Evolutionary conservation across 2,329 filamentous ascomycete species (phyloP).

Genomic region (Neurospora sp.): DNA sequence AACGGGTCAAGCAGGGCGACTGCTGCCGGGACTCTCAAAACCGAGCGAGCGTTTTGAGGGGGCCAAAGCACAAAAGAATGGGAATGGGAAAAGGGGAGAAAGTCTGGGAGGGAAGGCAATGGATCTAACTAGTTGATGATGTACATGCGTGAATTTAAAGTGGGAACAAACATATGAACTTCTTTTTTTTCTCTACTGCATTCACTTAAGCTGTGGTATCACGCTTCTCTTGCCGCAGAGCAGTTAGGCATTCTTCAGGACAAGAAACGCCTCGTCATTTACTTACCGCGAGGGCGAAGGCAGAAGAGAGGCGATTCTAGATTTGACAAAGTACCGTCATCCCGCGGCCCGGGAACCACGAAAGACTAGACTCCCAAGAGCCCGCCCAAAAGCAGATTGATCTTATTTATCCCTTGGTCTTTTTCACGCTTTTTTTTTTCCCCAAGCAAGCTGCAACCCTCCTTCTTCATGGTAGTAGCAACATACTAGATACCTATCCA

Average conservation of each 20-base stretch:
- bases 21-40: slow-evolving; percentile 34
- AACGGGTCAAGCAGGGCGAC: slow-evolving; percentile 54
- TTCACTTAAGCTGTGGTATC: neutral
- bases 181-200: neutral
- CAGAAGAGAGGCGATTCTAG: no score
- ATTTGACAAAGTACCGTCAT: no score
- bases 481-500: no score
- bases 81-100: neutral
- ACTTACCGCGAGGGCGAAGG: neutral
- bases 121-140: neutral
- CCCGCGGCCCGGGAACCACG: no score
- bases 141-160: neutral
- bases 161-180: neutral
- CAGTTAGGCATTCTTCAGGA: neutral
- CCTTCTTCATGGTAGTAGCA: no score
- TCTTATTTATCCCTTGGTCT: no score
- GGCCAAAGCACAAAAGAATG: neutral
- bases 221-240: neutral
- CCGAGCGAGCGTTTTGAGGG: neutral
- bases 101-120: neutral
- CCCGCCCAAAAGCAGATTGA: no score
- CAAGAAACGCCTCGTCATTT: neutral
- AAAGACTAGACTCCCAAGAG: no score
- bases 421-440: no score
- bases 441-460: no score